Base-by-base conservation (phyloP, 176 grass and related monocot genomes). In the Eragrostis curvula region DNA sequence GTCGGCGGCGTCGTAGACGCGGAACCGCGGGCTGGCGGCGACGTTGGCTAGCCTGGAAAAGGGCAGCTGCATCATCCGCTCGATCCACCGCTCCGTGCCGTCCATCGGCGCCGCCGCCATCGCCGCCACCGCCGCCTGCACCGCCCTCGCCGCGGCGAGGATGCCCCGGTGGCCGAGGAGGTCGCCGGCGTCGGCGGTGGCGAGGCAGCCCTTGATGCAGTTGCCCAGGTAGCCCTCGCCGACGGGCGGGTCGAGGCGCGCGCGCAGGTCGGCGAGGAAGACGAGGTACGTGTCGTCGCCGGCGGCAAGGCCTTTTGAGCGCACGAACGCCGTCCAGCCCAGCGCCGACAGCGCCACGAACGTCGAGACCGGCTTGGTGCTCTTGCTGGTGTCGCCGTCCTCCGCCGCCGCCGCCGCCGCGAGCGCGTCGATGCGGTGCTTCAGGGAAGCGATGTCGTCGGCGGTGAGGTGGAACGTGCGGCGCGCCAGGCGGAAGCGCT, bases 211-310 rank as follows among this genome's bases (percentile, higher is more conserved):
- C 65, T 65, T 76, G 10, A 89, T 44, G 66, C 86, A 86, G 62
- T 89, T 88, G 7, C 87, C 87, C 9, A 92, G 70, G 87, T 92
- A 92, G 0, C 81, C 87, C 1, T 67, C 70, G 15, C 7, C 66
- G 8, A 87, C 66, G 3, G 84, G 87, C 0, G 91, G 91, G 49
- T 73, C 39, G 0, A 87, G 64, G 0, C 91, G 91, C 5, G 84
- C 15, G 3, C 91, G 87, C 23, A 85, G 78, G 81, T 86, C 91
- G 12, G 74, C 84, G 0, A 87, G 69, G 90, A 87, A 92, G 14
- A 70, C 3, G 32, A 92, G 71, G 75, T 89, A 70, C 27, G 79
- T 86, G 84, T 87, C 84, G 6, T 80, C 69, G 4, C 81, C 77
- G 11, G 65, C 24, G 14, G 7, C 27, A 7, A 85, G 81, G 0